Base-by-base conservation (phyloP, 176 grass and related monocot genomes). In the Oryza glumipatula region DNA sequence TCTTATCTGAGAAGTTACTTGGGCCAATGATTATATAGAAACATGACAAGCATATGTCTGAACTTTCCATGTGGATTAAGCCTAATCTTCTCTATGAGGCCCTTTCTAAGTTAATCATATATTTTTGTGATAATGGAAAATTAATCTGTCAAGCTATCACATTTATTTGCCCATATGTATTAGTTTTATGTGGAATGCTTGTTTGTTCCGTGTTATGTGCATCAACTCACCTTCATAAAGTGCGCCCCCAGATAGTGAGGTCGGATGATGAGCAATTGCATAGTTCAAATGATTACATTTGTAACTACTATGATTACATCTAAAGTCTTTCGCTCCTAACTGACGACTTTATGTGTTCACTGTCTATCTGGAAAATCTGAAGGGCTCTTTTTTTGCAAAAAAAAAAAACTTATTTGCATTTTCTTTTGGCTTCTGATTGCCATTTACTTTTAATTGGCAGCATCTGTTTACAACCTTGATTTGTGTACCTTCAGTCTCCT, bases 301-400 rank as follows among this genome's bases (percentile, higher is more conserved):
- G 41, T 81, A 54, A 58, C 72, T 13, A 45, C 66, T 10, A 30
- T 76, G 72, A 71, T 85, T 85, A 33, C 58, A 36, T 64, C 26
- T 19, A 54, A 72, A 72, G 44, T 89, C 72, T 89, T 89, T 70
- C 4, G 17, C 68, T 90, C 79, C 76, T 67, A 90, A 82, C 56
- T 82, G 66, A 77, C 12, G 51, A 81, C 67, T 73, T 44, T 65
- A 9, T 75, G n/a, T 44, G 44, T 7, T 65, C n/a, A 3, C 46
- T 14, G 23, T 68, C 28, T 80, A 47, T 14, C 0, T 11, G 11
- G 2, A 67, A 38, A 68, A 14, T 7, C 23, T 74, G 1, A 17
- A 48, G 24, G 12, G 67, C 36, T 12, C 41, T 67, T 65, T 61
- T 12, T 52, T 67, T 74, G 41, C 58, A 32, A n/a, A 32, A 32